Percentiles rank a stretch among this genome's conserved stretches.
phyloP scores from a whole-genome alignment of 2,329 filamentous ascomycete species.

The Arachnomyces sp. region DNA sequence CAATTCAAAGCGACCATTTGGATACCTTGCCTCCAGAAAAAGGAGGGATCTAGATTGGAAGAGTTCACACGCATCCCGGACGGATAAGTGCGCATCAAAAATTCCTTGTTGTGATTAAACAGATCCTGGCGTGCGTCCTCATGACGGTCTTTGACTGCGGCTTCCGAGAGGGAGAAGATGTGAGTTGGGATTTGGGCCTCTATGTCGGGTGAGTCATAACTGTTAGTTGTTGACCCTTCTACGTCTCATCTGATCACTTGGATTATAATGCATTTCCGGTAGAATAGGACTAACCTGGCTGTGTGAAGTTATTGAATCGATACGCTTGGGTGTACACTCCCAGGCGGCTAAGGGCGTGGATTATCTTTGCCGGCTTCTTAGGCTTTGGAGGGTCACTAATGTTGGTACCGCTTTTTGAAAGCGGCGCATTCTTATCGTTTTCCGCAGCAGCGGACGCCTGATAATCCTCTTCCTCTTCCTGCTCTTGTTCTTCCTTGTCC shows the following conservation, averaged over 20 bases:
- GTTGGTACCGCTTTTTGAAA: background rate
- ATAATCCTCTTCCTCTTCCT: conserved; percentile 7
- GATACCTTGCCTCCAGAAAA: conserved; percentile 81
- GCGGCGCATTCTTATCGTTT: conserved; percentile 15
- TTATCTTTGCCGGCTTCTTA: conserved; percentile 53
- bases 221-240: background rate
- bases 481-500: conserved; percentile 10
- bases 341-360: conserved; percentile 61
- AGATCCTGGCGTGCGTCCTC: conserved; percentile 47
- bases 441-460: conserved; percentile 35
- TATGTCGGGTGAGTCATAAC: conserved; percentile 13
- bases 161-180: conserved; percentile 57
- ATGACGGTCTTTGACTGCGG: conserved; percentile 58
- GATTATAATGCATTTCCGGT: background rate
- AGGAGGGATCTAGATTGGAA: conserved; percentile 75
- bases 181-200: conserved; percentile 50
- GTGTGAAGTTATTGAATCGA: conserved; percentile 64
- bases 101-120: conserved; percentile 73
- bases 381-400: conserved; percentile 17
- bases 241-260: background rate
- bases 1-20: conserved; percentile 92
- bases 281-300: conserved; percentile 45
- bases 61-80: conserved; percentile 73
- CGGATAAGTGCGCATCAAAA: conserved; percentile 81
- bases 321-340: conserved; percentile 83